Evolutionary conservation across 2,329 filamentous ascomycete genomes (phyloP).

Genomic region (Aspergillus sp.): DNA sequence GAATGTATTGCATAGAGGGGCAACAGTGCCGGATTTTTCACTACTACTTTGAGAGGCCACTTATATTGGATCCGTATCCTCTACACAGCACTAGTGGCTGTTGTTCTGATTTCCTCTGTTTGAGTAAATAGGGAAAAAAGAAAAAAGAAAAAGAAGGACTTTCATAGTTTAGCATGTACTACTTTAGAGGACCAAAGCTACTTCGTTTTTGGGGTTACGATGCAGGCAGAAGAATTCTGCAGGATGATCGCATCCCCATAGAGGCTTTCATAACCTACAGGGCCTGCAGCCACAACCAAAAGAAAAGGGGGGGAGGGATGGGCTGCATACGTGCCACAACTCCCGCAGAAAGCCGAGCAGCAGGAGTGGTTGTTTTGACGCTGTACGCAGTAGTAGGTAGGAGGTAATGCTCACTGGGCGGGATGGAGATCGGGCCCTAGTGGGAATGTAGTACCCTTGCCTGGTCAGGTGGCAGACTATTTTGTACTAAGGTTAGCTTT

Average conservation of each 20-base stretch:
- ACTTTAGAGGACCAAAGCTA: not conserved
- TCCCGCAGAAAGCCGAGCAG: not conserved
- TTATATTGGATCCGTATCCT: too few species aligned
- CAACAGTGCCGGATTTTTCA: too few species aligned
- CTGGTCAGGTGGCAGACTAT: not conserved
- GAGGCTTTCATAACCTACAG: not conserved
- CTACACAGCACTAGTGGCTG: too few species aligned
- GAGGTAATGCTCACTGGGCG: not conserved
- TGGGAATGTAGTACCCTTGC: constrained; percentile 22
- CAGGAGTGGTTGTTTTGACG: too few species aligned
- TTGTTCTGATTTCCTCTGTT: too few species aligned
- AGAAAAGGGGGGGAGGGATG: not conserved
- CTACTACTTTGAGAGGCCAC: too few species aligned
- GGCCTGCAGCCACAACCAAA: not conserved
- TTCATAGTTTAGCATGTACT: too few species aligned
- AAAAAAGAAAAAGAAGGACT: too few species aligned
- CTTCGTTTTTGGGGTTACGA: not conserved
- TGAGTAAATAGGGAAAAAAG: too few species aligned
- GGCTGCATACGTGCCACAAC: not conserved
- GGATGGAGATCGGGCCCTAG: constrained; percentile 21
- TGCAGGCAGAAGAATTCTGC: not conserved
- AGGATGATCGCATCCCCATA: not conserved
- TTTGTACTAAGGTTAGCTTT: not conserved
- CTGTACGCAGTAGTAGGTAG: too few species aligned
- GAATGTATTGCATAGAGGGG: too few species aligned